Evolutionary conservation across 2,329 filamentous ascomycete species (phyloP).

Genomic region (Zymoseptoria tritici): DNA sequence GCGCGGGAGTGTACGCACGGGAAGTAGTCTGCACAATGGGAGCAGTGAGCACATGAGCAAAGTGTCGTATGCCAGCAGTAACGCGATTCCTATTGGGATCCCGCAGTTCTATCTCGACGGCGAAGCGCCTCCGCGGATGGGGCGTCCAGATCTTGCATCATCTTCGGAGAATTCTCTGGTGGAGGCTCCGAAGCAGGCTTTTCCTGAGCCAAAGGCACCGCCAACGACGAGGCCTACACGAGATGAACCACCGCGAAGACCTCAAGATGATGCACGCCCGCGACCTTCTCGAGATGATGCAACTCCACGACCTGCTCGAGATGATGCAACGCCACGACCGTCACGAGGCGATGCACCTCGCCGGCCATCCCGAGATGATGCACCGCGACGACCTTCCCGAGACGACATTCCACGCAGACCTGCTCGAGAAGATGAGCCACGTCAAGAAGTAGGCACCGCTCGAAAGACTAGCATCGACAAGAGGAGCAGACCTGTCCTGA

Average conservation of each 20-base stretch:
- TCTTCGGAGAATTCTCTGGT: slow-evolving; percentile 7
- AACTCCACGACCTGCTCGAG: neutral
- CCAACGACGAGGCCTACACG: slow-evolving; percentile 7
- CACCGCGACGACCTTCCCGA: neutral
- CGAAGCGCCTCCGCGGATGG: slow-evolving; percentile 5
- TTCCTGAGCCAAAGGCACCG: slow-evolving; percentile 7
- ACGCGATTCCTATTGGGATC: slow-evolving; percentile 38
- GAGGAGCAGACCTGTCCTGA: slow-evolving; percentile 41
- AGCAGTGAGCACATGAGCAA: slow-evolving; percentile 20
- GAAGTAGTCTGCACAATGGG: slow-evolving; percentile 26
- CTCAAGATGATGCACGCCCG: slow-evolving; percentile 1
- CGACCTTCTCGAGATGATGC: slow-evolving; percentile 1
- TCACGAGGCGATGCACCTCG: neutral
- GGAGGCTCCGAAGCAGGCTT: slow-evolving; percentile 1
- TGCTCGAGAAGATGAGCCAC: neutral
- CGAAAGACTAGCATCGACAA: slow-evolving; percentile 43
- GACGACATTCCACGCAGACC: neutral
- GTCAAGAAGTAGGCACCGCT: slow-evolving; percentile 24
- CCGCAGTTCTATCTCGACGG: slow-evolving; percentile 36
- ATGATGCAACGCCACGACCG: neutral
- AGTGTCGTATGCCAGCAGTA: slow-evolving; percentile 43
- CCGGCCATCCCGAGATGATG: neutral
- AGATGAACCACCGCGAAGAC: neutral
- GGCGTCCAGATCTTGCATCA: slow-evolving; percentile 5
- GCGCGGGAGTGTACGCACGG: slow-evolving; percentile 17